Percentiles rank a stretch among this genome's conserved stretches.
These are phyloP conservation scores for Penicillium sp. DNA, from an alignment of 2,329 filamentous ascomycete species.

Conservation along the genomic window DNA sequence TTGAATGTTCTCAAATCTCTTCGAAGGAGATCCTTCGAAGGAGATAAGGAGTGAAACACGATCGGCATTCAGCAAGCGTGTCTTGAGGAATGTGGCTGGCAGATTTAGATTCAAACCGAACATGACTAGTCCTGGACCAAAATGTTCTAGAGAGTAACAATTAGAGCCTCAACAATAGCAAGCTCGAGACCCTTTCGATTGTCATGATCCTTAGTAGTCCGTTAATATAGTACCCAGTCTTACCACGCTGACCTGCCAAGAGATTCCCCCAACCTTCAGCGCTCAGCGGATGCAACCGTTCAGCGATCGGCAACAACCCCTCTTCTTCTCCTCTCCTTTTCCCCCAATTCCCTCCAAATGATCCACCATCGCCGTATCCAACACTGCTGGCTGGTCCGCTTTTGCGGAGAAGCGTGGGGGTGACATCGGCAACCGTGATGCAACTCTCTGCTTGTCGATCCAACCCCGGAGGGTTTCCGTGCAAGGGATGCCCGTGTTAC, in stretches of 20 bases:
- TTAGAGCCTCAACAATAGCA: not conserved
- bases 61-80: not conserved
- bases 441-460: slow-evolving; percentile 23
- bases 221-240: not conserved
- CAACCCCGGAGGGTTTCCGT: not conserved
- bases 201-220: not conserved
- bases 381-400: not conserved
- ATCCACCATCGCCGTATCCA: not conserved
- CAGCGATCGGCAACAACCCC: not conserved
- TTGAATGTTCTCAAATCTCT: not conserved
- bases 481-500: slow-evolving; percentile 15
- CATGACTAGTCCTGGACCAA: not conserved
- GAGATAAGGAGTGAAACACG: not conserved
- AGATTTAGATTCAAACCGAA: not conserved
- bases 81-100: not conserved
- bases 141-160: not conserved
- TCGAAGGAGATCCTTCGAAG: not conserved
- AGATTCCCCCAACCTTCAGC: not conserved
- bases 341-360: not conserved
- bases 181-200: no score
- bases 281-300: not conserved
- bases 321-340: not conserved
- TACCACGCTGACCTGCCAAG: not conserved
- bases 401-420: slow-evolving; percentile 28
- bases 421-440: slow-evolving; percentile 15